Evolutionary conservation across 2,329 filamentous ascomycete genomes (phyloP).

Genomic region (Hymenoscyphus fraxineus): DNA sequence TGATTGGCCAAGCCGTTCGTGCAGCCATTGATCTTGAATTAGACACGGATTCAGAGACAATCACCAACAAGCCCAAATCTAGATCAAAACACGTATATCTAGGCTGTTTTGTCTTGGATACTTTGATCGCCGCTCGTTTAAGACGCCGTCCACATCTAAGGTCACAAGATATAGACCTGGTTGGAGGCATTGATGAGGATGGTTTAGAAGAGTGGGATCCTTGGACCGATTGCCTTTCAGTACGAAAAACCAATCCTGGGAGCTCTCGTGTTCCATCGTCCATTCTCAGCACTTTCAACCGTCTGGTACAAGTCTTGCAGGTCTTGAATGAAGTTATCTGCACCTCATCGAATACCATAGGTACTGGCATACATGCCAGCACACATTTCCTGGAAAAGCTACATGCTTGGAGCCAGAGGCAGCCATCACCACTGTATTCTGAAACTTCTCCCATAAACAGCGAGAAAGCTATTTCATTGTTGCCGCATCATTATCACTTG

Average conservation of each 20-base stretch:
- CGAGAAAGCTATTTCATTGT: conserved; percentile 22
- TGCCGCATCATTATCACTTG: conserved; percentile 34
- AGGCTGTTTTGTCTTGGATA: conserved; percentile 61
- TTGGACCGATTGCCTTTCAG: conserved; percentile 54
- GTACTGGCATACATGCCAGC: conserved; percentile 19
- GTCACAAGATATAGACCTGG: conserved; percentile 43
- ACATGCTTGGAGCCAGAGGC: conserved; percentile 26
- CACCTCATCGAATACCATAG: conserved; percentile 10
- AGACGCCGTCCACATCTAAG: conserved; percentile 48
- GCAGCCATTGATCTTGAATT: conserved; percentile 44
- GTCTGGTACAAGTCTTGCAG: conserved; percentile 33
- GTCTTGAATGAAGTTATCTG: conserved; percentile 32
- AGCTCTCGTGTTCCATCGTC: conserved; percentile 32
- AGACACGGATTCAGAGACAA: conserved; percentile 32
- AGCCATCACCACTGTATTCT: conserved; percentile 26
- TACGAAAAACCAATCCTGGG: conserved; percentile 28
- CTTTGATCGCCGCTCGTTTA: conserved; percentile 50
- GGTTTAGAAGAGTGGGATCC: conserved; percentile 72
- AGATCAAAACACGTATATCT: conserved; percentile 44
- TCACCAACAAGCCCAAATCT: conserved; percentile 26
- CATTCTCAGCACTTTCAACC: conserved; percentile 35
- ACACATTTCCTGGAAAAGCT: conserved; percentile 27
- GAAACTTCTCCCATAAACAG: conserved; percentile 21
- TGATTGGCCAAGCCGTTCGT: conserved; percentile 61
- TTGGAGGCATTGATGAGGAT: conserved; percentile 55